phyloP scores from a whole-genome alignment of 2,329 filamentous ascomycete species.

The Eutypa lata region DNA sequence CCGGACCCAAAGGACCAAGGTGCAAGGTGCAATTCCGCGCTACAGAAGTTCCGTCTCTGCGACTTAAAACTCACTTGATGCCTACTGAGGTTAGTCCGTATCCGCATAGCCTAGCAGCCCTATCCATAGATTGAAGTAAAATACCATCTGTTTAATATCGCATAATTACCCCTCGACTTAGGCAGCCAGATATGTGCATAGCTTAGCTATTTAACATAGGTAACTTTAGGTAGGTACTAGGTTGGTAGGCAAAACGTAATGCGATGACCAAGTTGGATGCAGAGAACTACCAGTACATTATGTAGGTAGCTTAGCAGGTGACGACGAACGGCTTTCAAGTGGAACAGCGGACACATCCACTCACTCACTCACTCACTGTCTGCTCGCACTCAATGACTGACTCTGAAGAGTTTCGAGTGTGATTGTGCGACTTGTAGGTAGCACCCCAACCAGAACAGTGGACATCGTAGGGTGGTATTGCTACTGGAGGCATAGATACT shows the following conservation, averaged over 20 bases:
- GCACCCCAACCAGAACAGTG: background rate
- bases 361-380: background rate
- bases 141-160: too few species aligned
- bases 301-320: too few species aligned
- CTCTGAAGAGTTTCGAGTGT: background rate
- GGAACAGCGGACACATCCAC: background rate
- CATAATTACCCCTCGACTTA: too few species aligned
- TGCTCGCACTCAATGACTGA: background rate
- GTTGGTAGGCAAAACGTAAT: too few species aligned
- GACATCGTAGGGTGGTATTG: background rate
- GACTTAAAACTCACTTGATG: background rate
- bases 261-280: too few species aligned
- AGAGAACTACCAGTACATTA: background rate
- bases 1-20: background rate
- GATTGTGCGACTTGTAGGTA: background rate
- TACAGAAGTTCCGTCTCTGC: background rate
- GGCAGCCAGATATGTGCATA: background rate
- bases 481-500: too few species aligned
- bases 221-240: too few species aligned
- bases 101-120: conserved; percentile 17
- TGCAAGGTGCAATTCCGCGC: background rate
- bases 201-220: too few species aligned
- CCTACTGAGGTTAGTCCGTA: conserved; percentile 4
- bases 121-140: conserved; percentile 1
- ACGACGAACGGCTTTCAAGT: too few species aligned